Percentiles rank a stretch among this genome's conserved stretches.
Evolutionary conservation across 75 land plant species (phyloP).

Genomic region (Picea glauca): DNA sequence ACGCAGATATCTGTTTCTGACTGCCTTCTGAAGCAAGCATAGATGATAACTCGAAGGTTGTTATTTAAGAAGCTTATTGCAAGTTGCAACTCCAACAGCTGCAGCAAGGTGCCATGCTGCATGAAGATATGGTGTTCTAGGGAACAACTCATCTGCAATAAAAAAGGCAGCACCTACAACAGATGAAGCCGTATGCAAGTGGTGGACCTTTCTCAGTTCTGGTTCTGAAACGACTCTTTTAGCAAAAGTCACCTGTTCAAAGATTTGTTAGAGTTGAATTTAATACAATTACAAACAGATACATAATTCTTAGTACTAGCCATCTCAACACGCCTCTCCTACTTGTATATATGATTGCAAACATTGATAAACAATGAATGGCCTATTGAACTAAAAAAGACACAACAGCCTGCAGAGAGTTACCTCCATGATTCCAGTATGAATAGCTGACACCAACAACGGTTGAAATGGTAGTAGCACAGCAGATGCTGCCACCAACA

Average conservation of each 20-base stretch:
- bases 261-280: not conserved
- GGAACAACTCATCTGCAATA: slow-evolving; percentile 79
- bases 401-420: not conserved
- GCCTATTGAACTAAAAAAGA: not conserved
- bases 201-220: slow-evolving; percentile 61
- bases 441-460: slow-evolving; percentile 81
- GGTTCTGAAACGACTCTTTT: slow-evolving; percentile 62
- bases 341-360: not conserved
- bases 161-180: slow-evolving; percentile 70
- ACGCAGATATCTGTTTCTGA: not conserved
- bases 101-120: slow-evolving; percentile 98
- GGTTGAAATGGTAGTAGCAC: slow-evolving; percentile 75
- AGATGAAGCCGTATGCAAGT: slow-evolving; percentile 73
- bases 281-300: not conserved
- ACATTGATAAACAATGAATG: not conserved
- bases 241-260: slow-evolving; percentile 78
- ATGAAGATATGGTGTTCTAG: slow-evolving; percentile 79
- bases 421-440: slow-evolving; percentile 89
- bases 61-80: slow-evolving; percentile 78
- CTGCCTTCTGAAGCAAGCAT: not conserved
- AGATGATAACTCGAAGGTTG: not conserved
- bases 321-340: not conserved
- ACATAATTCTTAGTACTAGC: not conserved
- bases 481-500: slow-evolving; percentile 72
- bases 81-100: slow-evolving; percentile 79